phyloP scores from a whole-genome alignment of 257 asterid genomes.

The Solanum virginianum region DNA sequence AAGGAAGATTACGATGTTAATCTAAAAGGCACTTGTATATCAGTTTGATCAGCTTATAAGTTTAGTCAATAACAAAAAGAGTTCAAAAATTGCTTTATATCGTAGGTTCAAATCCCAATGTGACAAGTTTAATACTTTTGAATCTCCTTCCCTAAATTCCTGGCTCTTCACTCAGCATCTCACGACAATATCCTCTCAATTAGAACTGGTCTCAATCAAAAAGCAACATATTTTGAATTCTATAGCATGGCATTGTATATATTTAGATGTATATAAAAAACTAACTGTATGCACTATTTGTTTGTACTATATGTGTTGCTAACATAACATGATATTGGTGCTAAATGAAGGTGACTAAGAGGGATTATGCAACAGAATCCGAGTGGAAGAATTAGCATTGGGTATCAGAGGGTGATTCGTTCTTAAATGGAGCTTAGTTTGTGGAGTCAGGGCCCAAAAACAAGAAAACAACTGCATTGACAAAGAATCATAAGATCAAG shows the following conservation, averaged over 20 bases:
- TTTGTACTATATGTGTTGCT: background rate
- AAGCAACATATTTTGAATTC: background rate
- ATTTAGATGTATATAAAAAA: background rate
- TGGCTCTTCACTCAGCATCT: background rate
- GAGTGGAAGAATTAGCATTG: conserved; percentile 49
- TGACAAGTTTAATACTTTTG: background rate
- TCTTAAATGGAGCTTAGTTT: conserved; percentile 39
- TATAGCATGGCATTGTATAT: background rate
- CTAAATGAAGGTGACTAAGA: conserved; percentile 34
- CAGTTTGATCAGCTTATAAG: background rate
- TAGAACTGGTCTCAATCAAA: background rate
- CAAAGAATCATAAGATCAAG: no score
- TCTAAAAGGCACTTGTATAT: background rate
- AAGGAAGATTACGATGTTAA: background rate
- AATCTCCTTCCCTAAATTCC: background rate
- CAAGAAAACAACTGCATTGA: conserved; percentile 1
- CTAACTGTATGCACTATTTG: background rate
- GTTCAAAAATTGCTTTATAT: background rate
- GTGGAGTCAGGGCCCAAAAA: conserved; percentile 27
- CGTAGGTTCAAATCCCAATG: background rate
- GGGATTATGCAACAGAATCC: conserved; percentile 9
- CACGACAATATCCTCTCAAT: background rate
- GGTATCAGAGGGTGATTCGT: conserved; percentile 40
- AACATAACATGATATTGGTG: background rate
- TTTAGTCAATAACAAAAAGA: background rate